These are phyloP conservation scores for Trichoderma koningiopsis DNA, from an alignment of 2,329 filamentous ascomycete genomes.

Conservation along the genomic window DNA sequence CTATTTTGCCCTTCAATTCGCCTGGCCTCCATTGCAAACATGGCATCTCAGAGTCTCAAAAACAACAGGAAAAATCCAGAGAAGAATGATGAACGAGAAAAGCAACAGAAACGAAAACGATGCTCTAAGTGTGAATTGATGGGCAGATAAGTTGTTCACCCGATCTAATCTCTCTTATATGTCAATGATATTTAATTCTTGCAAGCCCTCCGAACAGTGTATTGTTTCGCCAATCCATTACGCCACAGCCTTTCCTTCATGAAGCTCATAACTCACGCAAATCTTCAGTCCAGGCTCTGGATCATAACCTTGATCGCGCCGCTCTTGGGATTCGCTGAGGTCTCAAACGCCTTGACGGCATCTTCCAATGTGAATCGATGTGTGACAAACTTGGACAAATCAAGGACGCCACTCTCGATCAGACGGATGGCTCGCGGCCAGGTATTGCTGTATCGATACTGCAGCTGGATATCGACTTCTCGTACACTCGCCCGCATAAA, in stretches of 20 bases:
- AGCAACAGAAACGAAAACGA: neutral
- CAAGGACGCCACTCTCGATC: slow-evolving; percentile 79
- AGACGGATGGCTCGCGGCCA: slow-evolving; percentile 93
- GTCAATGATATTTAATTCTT: neutral
- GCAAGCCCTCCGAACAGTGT: neutral
- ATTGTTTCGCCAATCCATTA: neutral
- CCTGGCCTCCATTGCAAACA: neutral
- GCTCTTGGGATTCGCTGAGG: slow-evolving; percentile 82
- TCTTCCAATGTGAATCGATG: slow-evolving; percentile 86
- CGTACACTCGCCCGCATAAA: slow-evolving; percentile 91
- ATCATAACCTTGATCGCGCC: slow-evolving; percentile 99
- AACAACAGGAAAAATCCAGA: neutral
- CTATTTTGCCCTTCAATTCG: neutral
- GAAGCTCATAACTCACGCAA: neutral
- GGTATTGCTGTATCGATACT: slow-evolving; percentile 95
- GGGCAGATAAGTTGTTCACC: neutral
- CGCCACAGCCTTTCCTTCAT: neutral
- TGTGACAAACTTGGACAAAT: slow-evolving; percentile 80
- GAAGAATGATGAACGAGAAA: neutral
- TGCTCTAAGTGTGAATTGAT: neutral
- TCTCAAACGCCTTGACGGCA: slow-evolving; percentile 86
- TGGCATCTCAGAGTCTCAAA: neutral
- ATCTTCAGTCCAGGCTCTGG: slow-evolving; percentile 60
- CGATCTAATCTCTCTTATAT: neutral
- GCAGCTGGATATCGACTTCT: slow-evolving; percentile 93